A percentile compares a stretch with the other conserved stretches of the same genome.
These are phyloP conservation scores for Camillea tinctor DNA, from an alignment of 2,329 filamentous ascomycete species.

Conservation along the genomic window DNA sequence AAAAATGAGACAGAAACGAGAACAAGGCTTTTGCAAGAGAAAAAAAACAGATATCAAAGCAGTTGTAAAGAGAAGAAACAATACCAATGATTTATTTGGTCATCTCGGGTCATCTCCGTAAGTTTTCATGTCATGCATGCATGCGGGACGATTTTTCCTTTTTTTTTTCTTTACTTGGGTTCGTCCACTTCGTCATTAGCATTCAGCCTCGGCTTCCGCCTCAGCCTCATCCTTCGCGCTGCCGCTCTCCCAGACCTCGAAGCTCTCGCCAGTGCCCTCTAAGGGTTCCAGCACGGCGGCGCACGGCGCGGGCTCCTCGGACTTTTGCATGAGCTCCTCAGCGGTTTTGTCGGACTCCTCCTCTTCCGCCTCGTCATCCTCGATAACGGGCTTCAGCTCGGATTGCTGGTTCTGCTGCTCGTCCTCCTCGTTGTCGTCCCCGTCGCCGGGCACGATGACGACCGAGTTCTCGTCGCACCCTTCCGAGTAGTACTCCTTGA, in stretches of 20 bases:
- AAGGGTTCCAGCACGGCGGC: slow-evolving; percentile 53
- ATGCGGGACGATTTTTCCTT: background rate
- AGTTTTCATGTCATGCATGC: slow-evolving; percentile 1
- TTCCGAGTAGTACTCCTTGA: slow-evolving; percentile 64
- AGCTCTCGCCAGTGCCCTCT: slow-evolving; percentile 58
- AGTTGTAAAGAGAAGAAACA: background rate
- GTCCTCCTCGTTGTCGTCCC: slow-evolving; percentile 41
- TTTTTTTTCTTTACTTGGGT: too few species aligned
- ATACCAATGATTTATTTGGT: slow-evolving; percentile 1
- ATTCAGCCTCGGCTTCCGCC: slow-evolving; percentile 13
- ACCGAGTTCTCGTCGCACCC: slow-evolving; percentile 63
- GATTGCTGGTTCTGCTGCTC: slow-evolving; percentile 6
- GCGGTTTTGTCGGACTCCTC: slow-evolving; percentile 21
- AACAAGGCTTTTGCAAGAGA: background rate
- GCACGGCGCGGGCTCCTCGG: slow-evolving; percentile 37
- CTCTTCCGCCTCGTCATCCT: slow-evolving; percentile 11
- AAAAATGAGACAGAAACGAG: too few species aligned
- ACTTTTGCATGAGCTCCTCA: slow-evolving; percentile 40
- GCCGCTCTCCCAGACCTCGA: slow-evolving; percentile 70
- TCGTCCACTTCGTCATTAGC: slow-evolving; percentile 17
- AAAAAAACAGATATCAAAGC: background rate
- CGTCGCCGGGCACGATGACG: slow-evolving; percentile 61
- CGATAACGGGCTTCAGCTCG: slow-evolving; percentile 24
- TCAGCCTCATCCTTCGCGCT: slow-evolving; percentile 60
- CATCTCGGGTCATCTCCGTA: background rate